Evolutionary conservation across 116 monocot genomes (phyloP), one percentile per base, ranked within the genome.

Genomic region (Posidonia oceanica): DNA sequence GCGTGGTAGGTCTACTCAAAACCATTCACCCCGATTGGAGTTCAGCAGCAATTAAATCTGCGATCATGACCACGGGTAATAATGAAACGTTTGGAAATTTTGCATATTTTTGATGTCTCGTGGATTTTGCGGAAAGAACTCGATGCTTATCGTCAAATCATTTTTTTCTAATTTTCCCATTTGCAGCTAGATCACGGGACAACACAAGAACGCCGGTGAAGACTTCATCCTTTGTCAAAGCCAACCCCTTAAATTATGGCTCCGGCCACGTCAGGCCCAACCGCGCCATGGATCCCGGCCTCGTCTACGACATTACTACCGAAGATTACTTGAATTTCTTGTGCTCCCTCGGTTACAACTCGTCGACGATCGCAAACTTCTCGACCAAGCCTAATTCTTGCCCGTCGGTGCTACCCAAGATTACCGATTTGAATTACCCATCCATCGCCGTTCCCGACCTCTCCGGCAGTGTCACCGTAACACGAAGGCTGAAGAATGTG

Each of bases 191-290:
- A 38, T 70, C 65, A 40, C 56, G 39, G 39, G 87, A 91, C 60
- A 87, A 91, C 83, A 68, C 36, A 36, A 12, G 36, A 36, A 36
- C 37, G 20, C 71, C 83, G 4, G 77, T 89, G 13, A 63, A 41
- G 36, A 79, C 84, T 53, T 73, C 84, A 21, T 77, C 69, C 36
- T 83, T 76, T 20, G 18, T 41, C 18, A 78, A 57, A 54, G 87
- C 90, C 58, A 83, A 75, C 10, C 81, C 83, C 1, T 90, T 94
- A 71, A 61, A 63, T 69, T 94, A 94, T 18, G 94, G 94, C n/a
- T 79, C 90, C 0, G 94, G 94, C 4, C 90, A 87, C 40, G 73
- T 90, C 64, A 70, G 66, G 3, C 94, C 90, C 0, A 89, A 87
- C 62, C 72, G 70, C 17, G 94, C 90, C 58, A 81, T 82, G 85